These are phyloP conservation scores for Tulasnella sp. DNA, from an alignment of 768 basidiomycete genomes.

Conservation along the genomic window DNA sequence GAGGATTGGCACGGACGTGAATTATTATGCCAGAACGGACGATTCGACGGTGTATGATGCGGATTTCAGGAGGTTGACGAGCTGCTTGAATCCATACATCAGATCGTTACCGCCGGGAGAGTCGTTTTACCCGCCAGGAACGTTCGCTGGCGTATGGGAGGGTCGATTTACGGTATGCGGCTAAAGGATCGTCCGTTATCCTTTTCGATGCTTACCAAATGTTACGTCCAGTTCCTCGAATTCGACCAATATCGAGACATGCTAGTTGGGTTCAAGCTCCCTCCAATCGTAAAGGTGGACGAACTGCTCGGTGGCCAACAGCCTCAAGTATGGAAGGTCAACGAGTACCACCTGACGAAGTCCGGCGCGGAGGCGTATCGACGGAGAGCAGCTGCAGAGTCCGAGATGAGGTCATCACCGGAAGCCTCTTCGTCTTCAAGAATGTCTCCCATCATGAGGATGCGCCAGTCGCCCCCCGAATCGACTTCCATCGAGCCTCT, in stretches of 20 bases:
- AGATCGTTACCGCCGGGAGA: neutral
- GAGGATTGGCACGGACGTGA: neutral
- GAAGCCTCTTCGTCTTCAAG: constrained; percentile 24
- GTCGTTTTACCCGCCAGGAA: constrained; percentile 8
- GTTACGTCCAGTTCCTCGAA: constrained; percentile 53
- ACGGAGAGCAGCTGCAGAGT: neutral
- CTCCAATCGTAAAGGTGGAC: constrained; percentile 44
- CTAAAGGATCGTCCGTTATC: neutral
- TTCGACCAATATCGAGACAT: constrained; percentile 55
- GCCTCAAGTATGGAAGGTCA: constrained; percentile 80
- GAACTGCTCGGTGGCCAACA: constrained; percentile 70
- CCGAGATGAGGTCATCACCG: neutral
- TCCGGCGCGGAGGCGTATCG: neutral
- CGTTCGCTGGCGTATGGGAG: constrained; percentile 16
- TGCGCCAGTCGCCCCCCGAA: neutral
- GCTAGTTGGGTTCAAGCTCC: constrained; percentile 36
- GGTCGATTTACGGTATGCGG: constrained; percentile 15
- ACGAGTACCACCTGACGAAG: constrained; percentile 46
- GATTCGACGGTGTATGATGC: constrained; percentile 8
- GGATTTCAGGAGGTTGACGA: neutral
- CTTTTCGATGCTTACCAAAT: constrained; percentile 29
- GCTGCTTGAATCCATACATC: constrained; percentile 11
- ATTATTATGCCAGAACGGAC: neutral
- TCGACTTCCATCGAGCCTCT: constrained; percentile 23
- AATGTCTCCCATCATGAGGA: neutral